A percentile compares a stretch with the other conserved stretches of the same genome.
phyloP scores from a whole-genome alignment of 495 filamentous ascomycete species.

The Bacidia rubella region DNA sequence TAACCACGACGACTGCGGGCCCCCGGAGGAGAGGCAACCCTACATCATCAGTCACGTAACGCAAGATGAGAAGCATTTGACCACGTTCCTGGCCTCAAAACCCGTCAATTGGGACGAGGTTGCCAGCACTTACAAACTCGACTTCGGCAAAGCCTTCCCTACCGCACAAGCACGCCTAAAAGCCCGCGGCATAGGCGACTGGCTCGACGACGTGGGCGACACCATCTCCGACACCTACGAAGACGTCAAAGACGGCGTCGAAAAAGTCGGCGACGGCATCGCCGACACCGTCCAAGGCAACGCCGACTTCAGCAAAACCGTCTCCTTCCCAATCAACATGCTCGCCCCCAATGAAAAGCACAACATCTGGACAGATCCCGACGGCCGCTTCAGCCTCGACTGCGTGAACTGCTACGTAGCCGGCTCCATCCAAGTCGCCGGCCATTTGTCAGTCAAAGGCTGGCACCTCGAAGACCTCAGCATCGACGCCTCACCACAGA shows the following conservation, averaged over 20 bases:
- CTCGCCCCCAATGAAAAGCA: slow-evolving; percentile 12
- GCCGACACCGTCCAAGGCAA: slow-evolving; percentile 5
- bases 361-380: slow-evolving; percentile 16
- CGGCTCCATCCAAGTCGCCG: slow-evolving; percentile 21
- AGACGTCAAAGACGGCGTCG: neutral
- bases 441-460: slow-evolving; percentile 20
- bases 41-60: slow-evolving; percentile 21
- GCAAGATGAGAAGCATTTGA: slow-evolving; percentile 17
- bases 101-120: slow-evolving; percentile 21
- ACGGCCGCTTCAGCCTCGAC: slow-evolving; percentile 17
- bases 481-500: slow-evolving; percentile 17
- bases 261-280: neutral
- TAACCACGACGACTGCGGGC: slow-evolving; percentile 26
- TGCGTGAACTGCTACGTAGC: slow-evolving; percentile 24
- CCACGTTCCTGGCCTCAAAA: slow-evolving; percentile 18
- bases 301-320: slow-evolving; percentile 10
- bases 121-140: slow-evolving; percentile 22
- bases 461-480: slow-evolving; percentile 13
- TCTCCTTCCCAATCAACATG: slow-evolving; percentile 13
- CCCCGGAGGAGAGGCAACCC: slow-evolving; percentile 20
- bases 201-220: neutral
- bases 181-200: slow-evolving; percentile 6
- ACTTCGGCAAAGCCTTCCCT: slow-evolving; percentile 23
- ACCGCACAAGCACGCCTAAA: slow-evolving; percentile 8
- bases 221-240: neutral